Evolutionary conservation across 2,329 filamentous ascomycete genomes (phyloP).

Genomic region (Phialophora tarda): DNA sequence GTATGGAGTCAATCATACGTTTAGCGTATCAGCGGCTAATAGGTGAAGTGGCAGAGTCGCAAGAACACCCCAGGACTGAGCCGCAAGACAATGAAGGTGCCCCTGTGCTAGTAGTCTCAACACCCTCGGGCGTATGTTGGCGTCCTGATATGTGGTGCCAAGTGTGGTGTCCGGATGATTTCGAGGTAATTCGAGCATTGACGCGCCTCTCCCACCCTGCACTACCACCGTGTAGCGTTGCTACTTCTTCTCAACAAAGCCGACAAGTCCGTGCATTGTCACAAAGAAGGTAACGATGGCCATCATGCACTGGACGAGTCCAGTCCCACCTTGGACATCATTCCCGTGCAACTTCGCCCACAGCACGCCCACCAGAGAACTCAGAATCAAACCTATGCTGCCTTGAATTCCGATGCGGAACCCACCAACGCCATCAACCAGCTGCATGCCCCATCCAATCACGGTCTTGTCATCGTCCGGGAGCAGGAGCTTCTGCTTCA

Average conservation of each 20-base stretch:
- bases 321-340: conserved; percentile 12
- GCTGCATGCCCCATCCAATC: conserved; percentile 15
- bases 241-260: conserved; percentile 11
- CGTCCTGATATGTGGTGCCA: too few species aligned
- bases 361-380: conserved; percentile 7
- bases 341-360: conserved; percentile 16
- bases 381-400: conserved; percentile 4
- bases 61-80: too few species aligned
- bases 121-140: too few species aligned
- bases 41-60: too few species aligned
- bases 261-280: conserved; percentile 5
- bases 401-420: conserved; percentile 13
- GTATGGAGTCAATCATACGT: too few species aligned
- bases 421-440: conserved; percentile 1
- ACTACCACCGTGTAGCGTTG: too few species aligned
- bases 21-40: too few species aligned
- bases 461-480: not conserved
- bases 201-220: too few species aligned
- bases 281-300: conserved; percentile 9
- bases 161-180: too few species aligned
- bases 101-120: too few species aligned
- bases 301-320: conserved; percentile 14
- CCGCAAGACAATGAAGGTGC: too few species aligned
- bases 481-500: conserved; percentile 10
- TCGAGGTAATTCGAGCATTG: too few species aligned